Base-by-base conservation (phyloP, 495 filamentous ascomycete species). In the Neurospora sp. region DNA sequence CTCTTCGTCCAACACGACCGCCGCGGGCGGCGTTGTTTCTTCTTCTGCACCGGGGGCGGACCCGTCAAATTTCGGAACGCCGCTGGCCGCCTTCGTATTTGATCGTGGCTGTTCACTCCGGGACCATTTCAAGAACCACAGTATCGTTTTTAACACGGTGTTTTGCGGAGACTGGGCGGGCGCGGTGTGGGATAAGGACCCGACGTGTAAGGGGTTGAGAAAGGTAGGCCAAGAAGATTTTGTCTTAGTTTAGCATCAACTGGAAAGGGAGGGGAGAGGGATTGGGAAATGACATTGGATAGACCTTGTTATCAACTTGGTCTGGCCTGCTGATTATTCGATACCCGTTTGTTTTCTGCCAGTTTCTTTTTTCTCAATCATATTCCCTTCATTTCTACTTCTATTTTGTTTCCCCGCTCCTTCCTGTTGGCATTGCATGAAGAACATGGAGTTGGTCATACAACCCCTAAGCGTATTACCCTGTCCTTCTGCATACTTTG, bases 81-180 rank as follows among this genome's bases (percentile, higher is more conserved):
- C 95, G 0, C 84, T 86, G 48, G 92, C 90, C 5, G 81, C 76
- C 72, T 97, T 92, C 78, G 76, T 86, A 44, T 89, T 88, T 16
- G 81, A 83, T 41, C 38, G 44, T 6, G 77, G 76, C 68, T 97
- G 94, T 80, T 79, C 91, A 74, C 89, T 97, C 72, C 80, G 87
- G 70, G 77, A 79, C 3, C 84, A 89, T 69, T 97, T 97, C 85
- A 84, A 83, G 73, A 78, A 90, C 61, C 90, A 96, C 81, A 86
- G 88, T 14, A 91, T 97, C 69, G 85, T 96, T 71, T 89, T 97
- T 78, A 88, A 98, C 81, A 92, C 89, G 0, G 91, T 90, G 1
- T 94, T 97, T 82, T 98, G 95, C 81, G 95, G 95, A 44, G 89
- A 93, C 74, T 97, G 93, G 92, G 94, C 94, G 20, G 94, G 93